These are phyloP conservation scores for Mallotus nudiflorus DNA, from an alignment of 345 rosid genomes.

Conservation along the genomic window DNA sequence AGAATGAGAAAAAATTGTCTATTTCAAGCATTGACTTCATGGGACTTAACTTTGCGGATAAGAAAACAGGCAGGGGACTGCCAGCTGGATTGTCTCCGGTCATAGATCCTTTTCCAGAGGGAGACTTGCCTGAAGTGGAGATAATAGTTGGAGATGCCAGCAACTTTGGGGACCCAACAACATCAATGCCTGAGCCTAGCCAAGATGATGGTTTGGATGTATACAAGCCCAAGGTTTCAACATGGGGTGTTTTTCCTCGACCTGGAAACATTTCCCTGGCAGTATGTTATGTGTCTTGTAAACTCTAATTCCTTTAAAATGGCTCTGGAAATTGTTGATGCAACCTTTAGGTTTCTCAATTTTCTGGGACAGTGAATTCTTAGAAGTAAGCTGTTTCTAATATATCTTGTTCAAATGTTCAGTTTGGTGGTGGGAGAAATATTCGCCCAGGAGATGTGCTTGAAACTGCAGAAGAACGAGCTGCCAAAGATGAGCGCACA, in stretches of 20 bases:
- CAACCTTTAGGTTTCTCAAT: background rate
- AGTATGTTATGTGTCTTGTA: conserved; percentile 35
- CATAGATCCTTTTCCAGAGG: conserved; percentile 56
- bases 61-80: conserved; percentile 62
- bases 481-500: conserved; percentile 62
- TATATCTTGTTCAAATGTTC: conserved; percentile 19
- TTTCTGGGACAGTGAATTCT: background rate
- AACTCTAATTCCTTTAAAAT: background rate
- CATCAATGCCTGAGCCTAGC: conserved; percentile 27
- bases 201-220: conserved; percentile 46
- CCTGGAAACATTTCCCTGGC: conserved; percentile 82
- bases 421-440: conserved; percentile 89
- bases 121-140: conserved; percentile 73
- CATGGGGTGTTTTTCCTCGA: conserved; percentile 94
- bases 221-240: conserved; percentile 87
- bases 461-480: conserved; percentile 74
- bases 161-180: conserved; percentile 40
- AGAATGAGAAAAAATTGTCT: conserved; percentile 44
- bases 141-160: conserved; percentile 78
- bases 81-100: conserved; percentile 77
- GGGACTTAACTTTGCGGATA: conserved; percentile 84
- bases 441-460: conserved; percentile 72
- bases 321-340: conserved; percentile 11
- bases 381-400: conserved; percentile 11
- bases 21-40: conserved; percentile 71